Conservation (phyloP, 2,329 filamentous ascomycete genomes). For the Bipolaris bicolor region DNA sequence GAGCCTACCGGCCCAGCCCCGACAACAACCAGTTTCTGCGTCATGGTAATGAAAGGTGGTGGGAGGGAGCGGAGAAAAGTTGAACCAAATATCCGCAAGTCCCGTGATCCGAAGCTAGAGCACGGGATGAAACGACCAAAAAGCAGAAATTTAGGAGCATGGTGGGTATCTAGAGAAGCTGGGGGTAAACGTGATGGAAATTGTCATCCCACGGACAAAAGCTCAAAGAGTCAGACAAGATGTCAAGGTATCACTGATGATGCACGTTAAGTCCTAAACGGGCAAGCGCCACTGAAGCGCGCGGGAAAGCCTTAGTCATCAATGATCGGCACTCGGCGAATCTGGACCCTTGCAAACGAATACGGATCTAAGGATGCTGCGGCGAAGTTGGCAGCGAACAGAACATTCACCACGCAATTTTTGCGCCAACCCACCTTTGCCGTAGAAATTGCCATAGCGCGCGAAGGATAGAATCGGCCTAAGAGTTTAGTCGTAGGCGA, state of each 20-base stretch:
- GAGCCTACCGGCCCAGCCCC: constrained; percentile 94
- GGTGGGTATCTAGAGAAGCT: neutral
- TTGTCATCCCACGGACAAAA: constrained; percentile 9
- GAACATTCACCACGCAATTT: constrained; percentile 18
- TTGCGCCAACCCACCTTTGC: constrained; percentile 25
- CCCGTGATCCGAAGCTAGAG: constrained; percentile 1
- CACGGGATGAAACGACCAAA: neutral
- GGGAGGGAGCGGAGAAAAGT: neutral
- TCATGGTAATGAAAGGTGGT: constrained; percentile 24
- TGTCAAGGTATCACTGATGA: constrained; percentile 19
- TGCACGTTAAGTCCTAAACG: constrained; percentile 24
- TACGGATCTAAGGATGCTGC: constrained; percentile 21
- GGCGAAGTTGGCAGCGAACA: constrained; percentile 9
- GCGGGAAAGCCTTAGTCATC: constrained; percentile 27
- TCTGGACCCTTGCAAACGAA: constrained; percentile 24
- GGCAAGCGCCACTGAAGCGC: constrained; percentile 21
- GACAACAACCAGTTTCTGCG: constrained; percentile 79
- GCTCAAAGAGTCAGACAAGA: constrained; percentile 12
- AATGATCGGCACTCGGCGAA: constrained; percentile 22
- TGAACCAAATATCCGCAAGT: neutral
- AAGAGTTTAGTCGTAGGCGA: neutral
- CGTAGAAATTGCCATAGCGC: neutral
- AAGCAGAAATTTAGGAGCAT: neutral
- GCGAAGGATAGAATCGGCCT: neutral
- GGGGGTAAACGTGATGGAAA: neutral